Base-by-base conservation (phyloP, 2,329 filamentous ascomycete genomes). In the Paramyrothecium roridum region DNA sequence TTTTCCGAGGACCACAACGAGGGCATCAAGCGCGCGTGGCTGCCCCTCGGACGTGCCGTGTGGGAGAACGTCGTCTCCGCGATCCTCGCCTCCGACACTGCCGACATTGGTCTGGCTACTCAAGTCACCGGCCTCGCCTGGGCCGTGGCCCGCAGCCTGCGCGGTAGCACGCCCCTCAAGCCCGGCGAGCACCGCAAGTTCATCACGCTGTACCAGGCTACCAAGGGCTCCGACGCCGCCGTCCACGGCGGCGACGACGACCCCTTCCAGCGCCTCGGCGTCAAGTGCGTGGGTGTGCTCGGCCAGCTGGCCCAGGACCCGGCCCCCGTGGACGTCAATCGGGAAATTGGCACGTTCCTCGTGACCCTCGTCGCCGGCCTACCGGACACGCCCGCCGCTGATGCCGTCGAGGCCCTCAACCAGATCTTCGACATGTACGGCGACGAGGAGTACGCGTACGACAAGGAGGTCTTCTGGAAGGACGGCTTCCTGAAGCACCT, bases 371-470 rank as follows among this genome's bases (percentile, higher is more conserved):
- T 87, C 33, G 73, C 77, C 33, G 69, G 70, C 11, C 71, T 82
- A 19, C 81, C 84, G 6, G 72, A 79, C 48, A 80, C 80, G 1
- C 75, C 82, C 2, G 70, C 78, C 2, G 85, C 84, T 2, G 83
- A 87, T 48, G 76, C 77, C 6, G 78, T 89, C 33, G 86, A 89
- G 70, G 82, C 84, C 17, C 71, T 89, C 47, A 84, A 88, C 69
- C 84, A 87, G 67, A 59, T 89, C 19, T 87, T 87, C 61, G 86
- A 89, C 61, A 78, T 89, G 8, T 89, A 89, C 69, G 81, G 79
- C 23, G 83, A 89, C 65, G 83, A 85, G 67, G 76, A 75, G 13
- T 77, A 74, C 53, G 72, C 77, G 12, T 86, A 80, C 65, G 86
- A 89, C 65, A 75, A 73, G 55, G 77, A 80, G 23, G 85, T 89